Conservation (phyloP, 441 rosid species). For the Pelargonium australe region DNA sequence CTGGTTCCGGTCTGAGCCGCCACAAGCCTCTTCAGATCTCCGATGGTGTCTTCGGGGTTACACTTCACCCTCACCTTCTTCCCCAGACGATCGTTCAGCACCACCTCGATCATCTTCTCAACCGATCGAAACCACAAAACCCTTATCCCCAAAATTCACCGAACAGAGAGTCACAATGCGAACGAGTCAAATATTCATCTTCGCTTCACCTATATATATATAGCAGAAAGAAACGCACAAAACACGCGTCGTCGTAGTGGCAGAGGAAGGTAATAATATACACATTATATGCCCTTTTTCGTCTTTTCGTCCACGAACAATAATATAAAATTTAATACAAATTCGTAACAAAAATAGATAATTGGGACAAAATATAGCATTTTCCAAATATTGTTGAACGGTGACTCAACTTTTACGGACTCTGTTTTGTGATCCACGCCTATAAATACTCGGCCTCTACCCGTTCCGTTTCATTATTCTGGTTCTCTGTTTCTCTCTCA, state of each 20-base stretch:
- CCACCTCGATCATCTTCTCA: neutral
- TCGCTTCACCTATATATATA: too few species aligned
- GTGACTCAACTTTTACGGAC: too few species aligned
- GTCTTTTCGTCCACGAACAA: neutral
- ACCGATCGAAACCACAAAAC: neutral
- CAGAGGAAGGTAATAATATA: neutral
- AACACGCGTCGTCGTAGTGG: neutral
- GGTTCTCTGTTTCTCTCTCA: too few species aligned
- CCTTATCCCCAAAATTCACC: neutral
- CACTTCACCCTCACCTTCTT: conserved; percentile 4
- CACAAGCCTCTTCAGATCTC: conserved; percentile 4
- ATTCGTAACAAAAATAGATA: too few species aligned
- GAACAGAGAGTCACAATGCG: neutral
- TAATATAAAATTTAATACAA: too few species aligned
- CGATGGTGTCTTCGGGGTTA: neutral
- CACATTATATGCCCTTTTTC: neutral
- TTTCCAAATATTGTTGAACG: too few species aligned
- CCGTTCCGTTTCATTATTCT: too few species aligned
- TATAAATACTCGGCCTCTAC: too few species aligned
- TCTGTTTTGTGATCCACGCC: too few species aligned
- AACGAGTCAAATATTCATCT: neutral
- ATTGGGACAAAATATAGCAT: too few species aligned
- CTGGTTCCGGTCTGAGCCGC: conserved; percentile 3
- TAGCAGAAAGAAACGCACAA: neutral
- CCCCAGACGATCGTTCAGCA: conserved; percentile 1